Conservation (phyloP, 108 stramenopile genomes). For the Aurantiochytrium sp. region DNA sequence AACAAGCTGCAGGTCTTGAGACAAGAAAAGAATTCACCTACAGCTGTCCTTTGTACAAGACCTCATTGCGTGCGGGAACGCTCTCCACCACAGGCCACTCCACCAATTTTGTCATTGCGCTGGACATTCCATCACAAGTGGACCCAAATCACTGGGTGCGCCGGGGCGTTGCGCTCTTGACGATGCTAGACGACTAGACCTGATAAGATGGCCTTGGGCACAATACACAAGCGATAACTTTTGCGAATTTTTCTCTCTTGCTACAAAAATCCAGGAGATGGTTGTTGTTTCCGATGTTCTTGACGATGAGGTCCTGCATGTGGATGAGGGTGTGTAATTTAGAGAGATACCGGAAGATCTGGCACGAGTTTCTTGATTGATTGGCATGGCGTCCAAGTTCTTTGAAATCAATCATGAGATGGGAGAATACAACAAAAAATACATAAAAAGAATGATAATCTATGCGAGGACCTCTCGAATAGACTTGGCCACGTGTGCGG, state of each 20-base stretch:
- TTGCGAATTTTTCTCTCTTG: background rate
- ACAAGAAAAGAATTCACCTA: background rate
- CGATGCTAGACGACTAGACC: slow-evolving; percentile 48
- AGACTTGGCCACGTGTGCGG: background rate
- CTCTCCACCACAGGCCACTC: slow-evolving; percentile 52
- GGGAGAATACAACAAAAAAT: too few relatives aligned
- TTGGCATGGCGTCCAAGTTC: too few relatives aligned
- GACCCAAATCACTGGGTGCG: slow-evolving; percentile 48
- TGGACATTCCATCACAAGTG: slow-evolving; percentile 28
- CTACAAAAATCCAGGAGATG: background rate
- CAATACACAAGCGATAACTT: background rate
- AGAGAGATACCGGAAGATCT: too few relatives aligned
- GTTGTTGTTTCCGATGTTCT: too few relatives aligned
- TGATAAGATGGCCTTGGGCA: too few relatives aligned
- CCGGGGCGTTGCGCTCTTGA: slow-evolving; percentile 53
- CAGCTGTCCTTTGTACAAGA: slow-evolving; percentile 50
- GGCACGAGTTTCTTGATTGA: too few relatives aligned
- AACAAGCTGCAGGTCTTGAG: background rate
- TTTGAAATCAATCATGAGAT: too few relatives aligned
- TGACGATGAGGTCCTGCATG: too few relatives aligned
- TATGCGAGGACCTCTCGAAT: background rate
- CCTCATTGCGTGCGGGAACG: slow-evolving; percentile 45
- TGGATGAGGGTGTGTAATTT: too few relatives aligned
- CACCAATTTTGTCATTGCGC: slow-evolving; percentile 45
- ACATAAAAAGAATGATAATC: too few relatives aligned